These are phyloP conservation scores for Eimeria nieschulzi DNA, from an alignment of 169 alveolate species.

Conservation along the genomic window DNA sequence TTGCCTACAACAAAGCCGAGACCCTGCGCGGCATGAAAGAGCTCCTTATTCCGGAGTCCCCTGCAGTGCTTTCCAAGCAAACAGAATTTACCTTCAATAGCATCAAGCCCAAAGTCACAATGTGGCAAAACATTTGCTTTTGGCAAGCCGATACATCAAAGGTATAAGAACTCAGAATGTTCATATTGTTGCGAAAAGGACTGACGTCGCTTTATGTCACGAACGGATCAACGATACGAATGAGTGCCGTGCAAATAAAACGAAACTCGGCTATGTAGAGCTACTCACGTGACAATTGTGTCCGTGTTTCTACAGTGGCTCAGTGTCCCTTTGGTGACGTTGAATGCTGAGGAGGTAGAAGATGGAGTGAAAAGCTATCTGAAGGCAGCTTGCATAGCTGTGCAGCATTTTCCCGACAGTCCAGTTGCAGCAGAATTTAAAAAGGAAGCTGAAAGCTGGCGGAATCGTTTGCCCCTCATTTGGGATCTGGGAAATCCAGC, in stretches of 20 bases:
- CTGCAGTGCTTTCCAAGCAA: conserved; percentile 67
- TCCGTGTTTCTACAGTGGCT: conserved; percentile 37
- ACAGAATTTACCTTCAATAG: conserved; percentile 30
- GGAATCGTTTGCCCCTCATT: conserved; percentile 81
- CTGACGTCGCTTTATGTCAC: too few species aligned
- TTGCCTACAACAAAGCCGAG: conserved; percentile 64
- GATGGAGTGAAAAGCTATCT: conserved; percentile 23
- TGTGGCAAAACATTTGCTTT: conserved; percentile 61
- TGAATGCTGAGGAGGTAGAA: conserved; percentile 62
- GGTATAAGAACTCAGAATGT: not conserved
- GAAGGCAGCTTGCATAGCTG: conserved; percentile 62
- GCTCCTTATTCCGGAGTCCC: conserved; percentile 68
- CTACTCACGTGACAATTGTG: not conserved
- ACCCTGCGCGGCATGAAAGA: conserved; percentile 60
- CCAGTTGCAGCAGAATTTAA: conserved; percentile 77
- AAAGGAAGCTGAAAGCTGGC: conserved; percentile 80
- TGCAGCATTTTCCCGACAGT: conserved; percentile 54
- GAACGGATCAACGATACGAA: too few species aligned
- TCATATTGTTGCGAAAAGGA: too few species aligned
- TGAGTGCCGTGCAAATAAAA: too few species aligned
- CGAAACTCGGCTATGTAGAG: not conserved
- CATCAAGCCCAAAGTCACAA: conserved; percentile 65
- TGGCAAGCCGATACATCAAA: conserved; percentile 49
- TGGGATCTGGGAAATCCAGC: conserved; percentile 85
- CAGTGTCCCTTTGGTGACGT: conserved; percentile 40